These are phyloP conservation scores for Sutorius australiensis DNA, from an alignment of 768 basidiomycete genomes.

Conservation along the genomic window DNA sequence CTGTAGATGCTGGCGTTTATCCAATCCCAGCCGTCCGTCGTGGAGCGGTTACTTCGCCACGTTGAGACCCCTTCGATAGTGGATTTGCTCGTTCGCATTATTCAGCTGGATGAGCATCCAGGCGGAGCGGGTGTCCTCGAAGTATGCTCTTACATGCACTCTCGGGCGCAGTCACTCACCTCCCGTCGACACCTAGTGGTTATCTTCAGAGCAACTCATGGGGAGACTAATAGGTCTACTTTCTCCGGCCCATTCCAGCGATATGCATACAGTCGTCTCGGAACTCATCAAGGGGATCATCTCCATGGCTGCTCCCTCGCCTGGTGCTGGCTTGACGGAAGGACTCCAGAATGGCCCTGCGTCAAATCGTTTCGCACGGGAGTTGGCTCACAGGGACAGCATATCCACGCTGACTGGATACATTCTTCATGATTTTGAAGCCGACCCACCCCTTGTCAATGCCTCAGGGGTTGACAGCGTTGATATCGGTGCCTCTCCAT, in stretches of 20 bases:
- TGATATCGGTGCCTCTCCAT: conserved; percentile 7
- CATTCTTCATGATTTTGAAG: conserved; percentile 65
- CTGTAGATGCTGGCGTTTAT: conserved; percentile 90
- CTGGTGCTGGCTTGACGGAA: conserved; percentile 68
- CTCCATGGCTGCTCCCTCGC: conserved; percentile 86
- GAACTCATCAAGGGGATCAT: conserved; percentile 95
- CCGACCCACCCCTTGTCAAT: conserved; percentile 18
- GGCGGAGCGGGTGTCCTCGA: conserved; percentile 81
- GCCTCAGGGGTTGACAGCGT: conserved; percentile 7
- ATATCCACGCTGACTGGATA: conserved; percentile 70
- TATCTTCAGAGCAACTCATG: conserved; percentile 82
- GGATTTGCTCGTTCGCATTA: conserved; percentile 85
- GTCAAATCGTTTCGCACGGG: conserved; percentile 84
- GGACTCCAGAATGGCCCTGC: conserved; percentile 66
- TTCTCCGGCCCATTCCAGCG: conserved; percentile 68
- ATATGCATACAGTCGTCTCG: conserved; percentile 80
- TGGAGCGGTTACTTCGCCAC: conserved; percentile 78
- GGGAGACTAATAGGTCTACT: conserved; percentile 76
- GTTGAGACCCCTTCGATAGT: conserved; percentile 89
- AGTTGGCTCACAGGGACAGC: conserved; percentile 72
- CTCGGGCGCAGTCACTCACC: conserved; percentile 27
- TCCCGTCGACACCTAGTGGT: conserved; percentile 59
- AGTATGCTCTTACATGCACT: conserved; percentile 52
- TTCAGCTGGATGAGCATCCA: conserved; percentile 84
- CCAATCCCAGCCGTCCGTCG: conserved; percentile 72